These are phyloP conservation scores for Pleurotus eryngii DNA, from an alignment of 768 basidiomycete species.

Conservation along the genomic window DNA sequence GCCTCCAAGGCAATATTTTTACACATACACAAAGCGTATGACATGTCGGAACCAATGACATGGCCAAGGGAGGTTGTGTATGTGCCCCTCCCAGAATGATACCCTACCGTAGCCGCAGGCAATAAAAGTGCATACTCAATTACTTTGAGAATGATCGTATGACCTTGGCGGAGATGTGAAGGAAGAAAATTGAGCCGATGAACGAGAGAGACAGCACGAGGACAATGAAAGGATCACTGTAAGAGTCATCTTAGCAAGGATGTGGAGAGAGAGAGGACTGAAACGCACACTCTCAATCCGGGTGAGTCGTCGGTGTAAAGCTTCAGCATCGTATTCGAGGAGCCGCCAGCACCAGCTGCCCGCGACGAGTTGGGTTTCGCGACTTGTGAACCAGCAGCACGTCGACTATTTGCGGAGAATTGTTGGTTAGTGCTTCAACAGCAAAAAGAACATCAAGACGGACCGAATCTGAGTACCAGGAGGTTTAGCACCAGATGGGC, in stretches of 20 bases:
- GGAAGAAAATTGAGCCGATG: slow-evolving; percentile 98
- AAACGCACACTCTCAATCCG: slow-evolving; percentile 93
- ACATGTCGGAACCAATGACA: slow-evolving; percentile 3
- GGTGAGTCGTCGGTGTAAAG: slow-evolving; percentile 98
- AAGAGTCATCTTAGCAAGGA: background rate
- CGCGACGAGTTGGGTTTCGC: slow-evolving; percentile 82
- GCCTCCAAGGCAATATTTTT: slow-evolving; percentile 8
- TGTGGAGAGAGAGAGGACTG: slow-evolving; percentile 1
- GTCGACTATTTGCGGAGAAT: slow-evolving; percentile 47
- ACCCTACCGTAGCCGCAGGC: background rate
- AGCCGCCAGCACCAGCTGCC: slow-evolving; percentile 93
- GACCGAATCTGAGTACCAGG: slow-evolving; percentile 83
- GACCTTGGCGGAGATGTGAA: slow-evolving; percentile 94
- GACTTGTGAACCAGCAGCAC: slow-evolving; percentile 63
- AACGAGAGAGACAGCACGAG: slow-evolving; percentile 93
- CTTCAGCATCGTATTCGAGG: slow-evolving; percentile 97
- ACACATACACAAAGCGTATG: slow-evolving; percentile 2
- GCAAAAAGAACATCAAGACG: slow-evolving; percentile 19
- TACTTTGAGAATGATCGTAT: slow-evolving; percentile 89
- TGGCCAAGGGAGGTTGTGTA: background rate
- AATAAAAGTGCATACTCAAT: background rate
- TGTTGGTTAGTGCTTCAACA: background rate
- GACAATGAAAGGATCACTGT: slow-evolving; percentile 94
- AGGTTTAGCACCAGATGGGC: slow-evolving; percentile 55
- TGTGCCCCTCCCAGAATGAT: background rate